phyloP scores from a whole-genome alignment of 805 yeast species.

The Saccharomycopsis javanensis region DNA sequence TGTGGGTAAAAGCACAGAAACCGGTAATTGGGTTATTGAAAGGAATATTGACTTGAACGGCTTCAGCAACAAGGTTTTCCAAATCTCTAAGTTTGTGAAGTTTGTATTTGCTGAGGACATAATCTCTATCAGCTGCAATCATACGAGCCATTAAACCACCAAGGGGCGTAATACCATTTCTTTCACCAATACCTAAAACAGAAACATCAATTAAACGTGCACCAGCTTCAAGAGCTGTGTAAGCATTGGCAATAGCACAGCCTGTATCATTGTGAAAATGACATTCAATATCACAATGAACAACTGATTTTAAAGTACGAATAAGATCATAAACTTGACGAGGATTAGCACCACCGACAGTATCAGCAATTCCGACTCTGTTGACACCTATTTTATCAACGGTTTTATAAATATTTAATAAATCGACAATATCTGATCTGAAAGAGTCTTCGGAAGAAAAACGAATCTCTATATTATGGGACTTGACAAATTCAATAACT shows the following conservation, averaged over 20 bases:
- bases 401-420: constrained; percentile 89
- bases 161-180: constrained; percentile 95
- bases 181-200: constrained; percentile 96
- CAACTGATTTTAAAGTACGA: constrained; percentile 86
- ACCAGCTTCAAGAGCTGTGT: constrained; percentile 96
- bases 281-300: constrained; percentile 94
- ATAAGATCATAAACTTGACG: constrained; percentile 97
- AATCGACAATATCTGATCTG: constrained; percentile 92
- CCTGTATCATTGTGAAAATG: constrained; percentile 99
- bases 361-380: constrained; percentile 98
- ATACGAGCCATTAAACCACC: constrained; percentile 99
- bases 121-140: constrained; percentile 97
- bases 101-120: constrained; percentile 89
- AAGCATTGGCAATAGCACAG: constrained; percentile 97
- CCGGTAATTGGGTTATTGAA: constrained; percentile 99
- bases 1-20: constrained; percentile 98
- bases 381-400: constrained; percentile 97
- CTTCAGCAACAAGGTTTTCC: constrained; percentile 93
- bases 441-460: constrained; percentile 96
- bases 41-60: constrained; percentile 94
- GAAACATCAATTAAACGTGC: constrained; percentile 91
- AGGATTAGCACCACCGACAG: constrained; percentile 98
- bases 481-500: constrained; percentile 94
- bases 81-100: constrained; percentile 91
- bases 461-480: constrained; percentile 93